Evolutionary conservation across 1,284 basidiomycete species (phyloP).

Genomic region (Leccinum fallax): DNA sequence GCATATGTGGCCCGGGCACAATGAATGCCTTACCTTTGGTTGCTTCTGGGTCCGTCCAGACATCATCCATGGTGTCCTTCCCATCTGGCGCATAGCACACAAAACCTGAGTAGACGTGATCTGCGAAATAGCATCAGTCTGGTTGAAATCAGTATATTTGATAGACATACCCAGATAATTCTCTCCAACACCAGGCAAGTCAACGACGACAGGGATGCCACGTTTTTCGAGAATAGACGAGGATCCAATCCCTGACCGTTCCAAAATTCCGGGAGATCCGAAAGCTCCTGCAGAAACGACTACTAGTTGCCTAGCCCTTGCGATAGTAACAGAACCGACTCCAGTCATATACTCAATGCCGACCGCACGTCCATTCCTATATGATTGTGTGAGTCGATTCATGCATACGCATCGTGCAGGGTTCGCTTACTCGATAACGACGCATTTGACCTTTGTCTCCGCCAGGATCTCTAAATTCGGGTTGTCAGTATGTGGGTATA

Average conservation of each 20-base stretch:
- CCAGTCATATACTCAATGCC: constrained; percentile 57
- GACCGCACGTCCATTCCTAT: constrained; percentile 49
- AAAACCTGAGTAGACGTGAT: background rate
- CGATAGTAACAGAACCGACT: background rate
- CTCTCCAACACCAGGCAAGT: constrained; percentile 60
- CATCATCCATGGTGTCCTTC: constrained; percentile 8
- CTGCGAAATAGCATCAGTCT: background rate
- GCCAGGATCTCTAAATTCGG: constrained; percentile 31
- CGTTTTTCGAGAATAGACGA: constrained; percentile 42
- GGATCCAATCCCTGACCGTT: constrained; percentile 44
- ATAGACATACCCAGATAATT: constrained; percentile 33
- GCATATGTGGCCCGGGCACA: background rate
- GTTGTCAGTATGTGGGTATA: constrained; percentile 51
- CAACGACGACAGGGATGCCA: constrained; percentile 42
- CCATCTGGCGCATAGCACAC: constrained; percentile 9
- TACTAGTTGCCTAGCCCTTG: constrained; percentile 24
- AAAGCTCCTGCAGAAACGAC: constrained; percentile 23
- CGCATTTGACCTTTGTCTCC: background rate
- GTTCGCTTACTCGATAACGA: background rate
- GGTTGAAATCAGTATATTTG: no score
- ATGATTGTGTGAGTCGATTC: background rate
- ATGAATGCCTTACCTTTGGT: background rate
- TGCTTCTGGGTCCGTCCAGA: constrained; percentile 6
- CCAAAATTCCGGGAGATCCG: constrained; percentile 26
- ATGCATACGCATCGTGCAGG: background rate